Evolutionary conservation across 2,329 filamentous ascomycete species (phyloP), one percentile per base, ranked within the genome.

Genomic region (Xylariaceae sp.): DNA sequence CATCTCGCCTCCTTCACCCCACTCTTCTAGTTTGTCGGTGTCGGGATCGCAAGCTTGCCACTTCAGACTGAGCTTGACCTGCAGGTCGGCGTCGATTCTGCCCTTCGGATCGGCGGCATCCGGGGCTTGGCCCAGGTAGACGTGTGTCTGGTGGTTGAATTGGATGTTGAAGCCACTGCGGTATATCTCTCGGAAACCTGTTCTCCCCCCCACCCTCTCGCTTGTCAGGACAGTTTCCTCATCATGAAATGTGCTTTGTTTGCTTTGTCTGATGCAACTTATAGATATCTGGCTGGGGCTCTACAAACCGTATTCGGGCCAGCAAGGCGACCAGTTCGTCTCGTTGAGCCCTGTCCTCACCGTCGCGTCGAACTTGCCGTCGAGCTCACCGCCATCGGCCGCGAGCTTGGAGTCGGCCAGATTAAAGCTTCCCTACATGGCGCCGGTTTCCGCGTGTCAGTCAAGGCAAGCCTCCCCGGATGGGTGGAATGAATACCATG

Each of bases 91-190:
- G 4, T 40, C 37, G 3, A 35, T 40, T 5, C 13, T 34, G 9
- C 37, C 32, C 12, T 23, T 8, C 4, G 37, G 31, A 15, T 40
- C 18, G 11, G 16, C 30, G 13, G 37, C 24, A 27, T 30, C 32
- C 13, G 15, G 12, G 18, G 24, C 7, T 7, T 29, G n/a, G 9
- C 31, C 32, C 26, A 40, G 16, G 37, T 40, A 29, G 13, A 40
- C n/a, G 13, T 40, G 18, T 16, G 37, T 40, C 17, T 40, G 37
- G 16, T 40, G 37, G 17, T 16, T 34, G 12, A 40, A 24, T 11
- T 40, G 26, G 9, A 40, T 34, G 16, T 28, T 16, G 31, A 23
- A 34, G 2, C 8, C 5, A 26, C 30, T 19, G 18, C 24, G 31
- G 26, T 9, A 11, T 13, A 35, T 26, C n/a, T n/a, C n/a, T n/a